Base-by-base conservation (phyloP, 768 basidiomycete genomes). In the Phaeolepiota aurea region DNA sequence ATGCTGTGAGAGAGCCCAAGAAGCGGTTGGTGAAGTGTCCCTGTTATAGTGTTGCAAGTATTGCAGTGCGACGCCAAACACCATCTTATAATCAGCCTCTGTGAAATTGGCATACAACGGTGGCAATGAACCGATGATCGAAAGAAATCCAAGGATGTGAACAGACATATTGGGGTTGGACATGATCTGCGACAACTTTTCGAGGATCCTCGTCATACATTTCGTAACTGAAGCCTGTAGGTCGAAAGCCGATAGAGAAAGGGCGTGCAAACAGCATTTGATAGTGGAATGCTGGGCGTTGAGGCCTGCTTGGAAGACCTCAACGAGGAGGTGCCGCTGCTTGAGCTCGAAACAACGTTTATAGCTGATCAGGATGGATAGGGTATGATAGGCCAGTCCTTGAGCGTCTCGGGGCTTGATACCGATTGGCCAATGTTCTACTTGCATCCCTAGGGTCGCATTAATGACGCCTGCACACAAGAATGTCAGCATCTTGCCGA, bases 131-230 rank as follows among this genome's bases (percentile, higher is more conserved):
- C 88, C 91, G 33, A 96, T 73, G 45, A 96, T 82, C 32, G 79
- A 74, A 16, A 98, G 74, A 57, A 98, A 87, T 46, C 87, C 87
- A 44, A 98, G 78, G 56, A 98, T 93, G 55, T 98, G 93, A n/a
- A 93, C 85, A 4, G 91, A 85, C 75, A 97, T 85, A 44, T 81
- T 81, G 2, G 90, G 79, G 40, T 87, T 91, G 1, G 89, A 89
- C 82, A 97, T 93, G 62, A 98, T 94, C 56, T 87, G 84, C 4
- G 86, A 82, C 20, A 98, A 72, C 58, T 87, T 88, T 51, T 85
- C 83, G 43, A 98, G 66, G 39, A 96, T 89, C 23, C 74, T 68
- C 4, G 89, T 74, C 23, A 97, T 67, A 50, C 71, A 78, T 48
- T 83, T 86, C 19, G 82, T 87, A 59, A 92, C 76, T 4, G 87